These are phyloP conservation scores for Polygonum maritimum DNA, from an alignment of 148 eudicot species.

Conservation along the genomic window DNA sequence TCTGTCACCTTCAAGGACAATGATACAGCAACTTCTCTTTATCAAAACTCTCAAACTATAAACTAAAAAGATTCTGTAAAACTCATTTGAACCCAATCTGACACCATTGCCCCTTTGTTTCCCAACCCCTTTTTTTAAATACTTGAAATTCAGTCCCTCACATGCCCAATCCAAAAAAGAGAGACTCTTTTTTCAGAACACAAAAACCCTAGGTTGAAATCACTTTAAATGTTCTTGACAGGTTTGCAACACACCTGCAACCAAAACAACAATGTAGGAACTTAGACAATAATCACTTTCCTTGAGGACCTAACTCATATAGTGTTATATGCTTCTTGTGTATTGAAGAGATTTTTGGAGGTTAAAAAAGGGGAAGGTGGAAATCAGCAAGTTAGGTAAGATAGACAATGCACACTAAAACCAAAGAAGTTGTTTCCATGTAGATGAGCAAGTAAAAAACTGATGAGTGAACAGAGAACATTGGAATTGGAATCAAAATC, in stretches of 20 bases:
- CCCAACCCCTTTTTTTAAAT: slow-evolving; percentile 4
- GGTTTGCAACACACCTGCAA: neutral
- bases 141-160: neutral
- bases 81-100: neutral
- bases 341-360: neutral
- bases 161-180: neutral
- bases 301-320: neutral
- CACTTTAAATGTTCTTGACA: neutral
- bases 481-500: slow-evolving; percentile 13
- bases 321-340: slow-evolving; percentile 7
- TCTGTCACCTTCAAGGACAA: slow-evolving; percentile 31
- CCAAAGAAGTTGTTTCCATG: slow-evolving; percentile 8
- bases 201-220: neutral
- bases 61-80: slow-evolving; percentile 8
- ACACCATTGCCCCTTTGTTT: slow-evolving; percentile 5
- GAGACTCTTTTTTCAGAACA: neutral
- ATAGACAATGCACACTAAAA: slow-evolving; percentile 5
- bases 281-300: slow-evolving; percentile 4
- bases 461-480: slow-evolving; percentile 8
- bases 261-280: neutral
- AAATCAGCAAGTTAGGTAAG: neutral
- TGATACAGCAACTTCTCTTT: slow-evolving; percentile 18
- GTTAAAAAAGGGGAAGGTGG: neutral
- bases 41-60: slow-evolving; percentile 9
- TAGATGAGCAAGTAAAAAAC: slow-evolving; percentile 2